A percentile compares a stretch with the other conserved stretches of the same genome.
phyloP scores from a whole-genome alignment of 1,284 basidiomycete genomes.

The Cutaneotrichosporon curvatum region DNA sequence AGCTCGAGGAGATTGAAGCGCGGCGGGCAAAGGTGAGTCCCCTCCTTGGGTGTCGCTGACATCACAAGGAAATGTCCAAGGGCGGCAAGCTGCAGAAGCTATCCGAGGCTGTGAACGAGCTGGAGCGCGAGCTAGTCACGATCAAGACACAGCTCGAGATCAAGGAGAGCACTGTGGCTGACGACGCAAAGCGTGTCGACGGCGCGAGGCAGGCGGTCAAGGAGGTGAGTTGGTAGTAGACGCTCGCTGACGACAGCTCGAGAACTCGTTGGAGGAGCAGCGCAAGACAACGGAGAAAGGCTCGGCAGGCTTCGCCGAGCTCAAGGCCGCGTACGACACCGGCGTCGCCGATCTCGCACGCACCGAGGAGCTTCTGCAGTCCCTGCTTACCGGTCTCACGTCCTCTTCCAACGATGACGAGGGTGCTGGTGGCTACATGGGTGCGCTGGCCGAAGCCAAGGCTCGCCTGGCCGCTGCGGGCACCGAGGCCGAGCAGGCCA shows the following conservation, averaged over 20 bases:
- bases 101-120: constrained; percentile 66
- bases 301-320: constrained; percentile 38
- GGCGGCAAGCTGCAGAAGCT: constrained; percentile 73
- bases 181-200: constrained; percentile 65
- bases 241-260: constrained; percentile 51
- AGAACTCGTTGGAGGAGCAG: constrained; percentile 55
- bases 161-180: constrained; percentile 65
- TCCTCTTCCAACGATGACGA: constrained; percentile 52
- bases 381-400: constrained; percentile 84
- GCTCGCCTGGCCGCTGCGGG: constrained; percentile 65
- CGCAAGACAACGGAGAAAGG: constrained; percentile 54
- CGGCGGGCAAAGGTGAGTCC: constrained; percentile 51
- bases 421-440: constrained; percentile 85
- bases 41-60: neutral
- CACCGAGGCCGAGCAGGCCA: constrained; percentile 80
- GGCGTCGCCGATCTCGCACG: constrained; percentile 62
- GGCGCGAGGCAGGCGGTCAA: constrained; percentile 55
- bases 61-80: constrained; percentile 55
- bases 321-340: constrained; percentile 59
- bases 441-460: constrained; percentile 85
- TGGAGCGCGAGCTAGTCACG: constrained; percentile 82
- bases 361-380: constrained; percentile 90
- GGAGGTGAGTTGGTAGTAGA: constrained; percentile 58
- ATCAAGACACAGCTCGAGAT: constrained; percentile 81
- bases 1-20: constrained; percentile 60